Evolutionary conservation across 2,329 filamentous ascomycete species (phyloP).

Genomic region (Macrophomina pseudophaseolina): DNA sequence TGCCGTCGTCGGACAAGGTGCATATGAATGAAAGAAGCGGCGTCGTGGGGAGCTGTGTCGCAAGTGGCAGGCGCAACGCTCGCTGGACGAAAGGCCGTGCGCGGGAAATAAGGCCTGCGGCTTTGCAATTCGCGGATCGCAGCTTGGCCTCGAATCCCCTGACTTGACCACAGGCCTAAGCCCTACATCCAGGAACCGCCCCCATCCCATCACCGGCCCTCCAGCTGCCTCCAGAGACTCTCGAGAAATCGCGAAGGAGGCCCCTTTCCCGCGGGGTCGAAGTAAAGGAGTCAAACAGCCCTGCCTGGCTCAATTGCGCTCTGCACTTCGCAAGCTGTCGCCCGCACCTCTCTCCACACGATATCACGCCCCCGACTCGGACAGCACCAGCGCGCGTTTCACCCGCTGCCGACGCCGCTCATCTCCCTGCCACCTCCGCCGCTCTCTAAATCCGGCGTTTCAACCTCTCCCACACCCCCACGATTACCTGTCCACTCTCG

Average conservation of each 20-base stretch:
- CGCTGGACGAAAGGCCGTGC: not conserved
- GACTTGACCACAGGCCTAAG: slow-evolving; percentile 26
- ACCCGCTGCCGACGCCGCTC: slow-evolving; percentile 12
- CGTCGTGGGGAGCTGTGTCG: slow-evolving; percentile 10
- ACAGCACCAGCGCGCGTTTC: slow-evolving; percentile 20
- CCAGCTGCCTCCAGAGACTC: slow-evolving; percentile 5
- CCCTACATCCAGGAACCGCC: slow-evolving; percentile 27
- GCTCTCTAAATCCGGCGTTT: slow-evolving; percentile 26
- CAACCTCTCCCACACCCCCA: slow-evolving; percentile 22
- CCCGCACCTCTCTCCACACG: not conserved
- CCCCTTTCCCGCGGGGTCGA: slow-evolving; percentile 16
- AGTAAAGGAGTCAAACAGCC: slow-evolving; percentile 15
- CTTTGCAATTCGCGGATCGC: slow-evolving; percentile 24
- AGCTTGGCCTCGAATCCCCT: slow-evolving; percentile 23
- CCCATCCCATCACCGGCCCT: slow-evolving; percentile 18
- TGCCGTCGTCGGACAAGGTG: not conserved
- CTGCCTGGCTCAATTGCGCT: slow-evolving; percentile 11
- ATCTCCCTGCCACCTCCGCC: slow-evolving; percentile 20
- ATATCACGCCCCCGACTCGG: not conserved
- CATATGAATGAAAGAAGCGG: not conserved
- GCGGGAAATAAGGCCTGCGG: slow-evolving; percentile 24
- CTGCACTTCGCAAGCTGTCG: not conserved
- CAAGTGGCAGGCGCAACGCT: slow-evolving; percentile 14
- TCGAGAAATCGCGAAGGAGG: slow-evolving; percentile 17
- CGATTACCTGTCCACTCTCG: slow-evolving; percentile 13